A percentile compares a stretch with the other conserved stretches of the same genome.
These are phyloP conservation scores for Tulasnella sp. DNA, from an alignment of 768 basidiomycete species.

Conservation along the genomic window DNA sequence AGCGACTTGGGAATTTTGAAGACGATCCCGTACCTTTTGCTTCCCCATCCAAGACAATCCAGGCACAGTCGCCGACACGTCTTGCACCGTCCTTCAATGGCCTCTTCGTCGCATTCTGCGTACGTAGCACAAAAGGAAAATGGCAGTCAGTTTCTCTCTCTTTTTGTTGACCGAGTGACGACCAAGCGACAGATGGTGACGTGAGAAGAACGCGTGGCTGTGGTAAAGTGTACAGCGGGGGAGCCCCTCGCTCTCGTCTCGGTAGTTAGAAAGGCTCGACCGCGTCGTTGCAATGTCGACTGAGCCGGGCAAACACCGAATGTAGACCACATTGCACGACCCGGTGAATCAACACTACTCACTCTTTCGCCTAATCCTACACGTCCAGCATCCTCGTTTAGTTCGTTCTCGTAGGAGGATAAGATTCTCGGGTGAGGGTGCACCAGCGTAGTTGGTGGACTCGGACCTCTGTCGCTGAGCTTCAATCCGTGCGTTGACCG, in stretches of 20 bases:
- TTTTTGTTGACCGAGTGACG: too few relatives aligned
- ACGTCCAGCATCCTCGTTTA: slow-evolving; percentile 19
- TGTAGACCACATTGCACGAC: neutral
- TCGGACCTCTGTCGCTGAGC: neutral
- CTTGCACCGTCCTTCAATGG: slow-evolving; percentile 21
- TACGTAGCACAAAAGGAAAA: neutral
- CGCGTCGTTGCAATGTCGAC: slow-evolving; percentile 8
- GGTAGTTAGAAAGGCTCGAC: neutral
- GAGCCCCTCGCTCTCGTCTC: neutral
- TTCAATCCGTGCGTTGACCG: neutral
- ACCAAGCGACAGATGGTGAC: neutral
- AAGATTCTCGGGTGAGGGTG: neutral
- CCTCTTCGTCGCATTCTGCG: slow-evolving; percentile 22
- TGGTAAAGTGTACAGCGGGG: neutral
- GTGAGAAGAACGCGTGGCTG: neutral
- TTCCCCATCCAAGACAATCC: slow-evolving; percentile 22
- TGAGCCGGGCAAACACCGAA: slow-evolving; percentile 5
- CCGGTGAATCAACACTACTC: neutral
- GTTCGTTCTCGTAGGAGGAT: neutral
- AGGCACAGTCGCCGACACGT: slow-evolving; percentile 19
- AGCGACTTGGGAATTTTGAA: neutral
- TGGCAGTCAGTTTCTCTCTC: neutral
- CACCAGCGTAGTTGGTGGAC: neutral
- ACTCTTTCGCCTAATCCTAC: slow-evolving; percentile 17
- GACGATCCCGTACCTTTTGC: slow-evolving; percentile 6